phyloP scores from a whole-genome alignment of 2,329 filamentous ascomycete species.

The Monilinia vaccinii-corymbosi region DNA sequence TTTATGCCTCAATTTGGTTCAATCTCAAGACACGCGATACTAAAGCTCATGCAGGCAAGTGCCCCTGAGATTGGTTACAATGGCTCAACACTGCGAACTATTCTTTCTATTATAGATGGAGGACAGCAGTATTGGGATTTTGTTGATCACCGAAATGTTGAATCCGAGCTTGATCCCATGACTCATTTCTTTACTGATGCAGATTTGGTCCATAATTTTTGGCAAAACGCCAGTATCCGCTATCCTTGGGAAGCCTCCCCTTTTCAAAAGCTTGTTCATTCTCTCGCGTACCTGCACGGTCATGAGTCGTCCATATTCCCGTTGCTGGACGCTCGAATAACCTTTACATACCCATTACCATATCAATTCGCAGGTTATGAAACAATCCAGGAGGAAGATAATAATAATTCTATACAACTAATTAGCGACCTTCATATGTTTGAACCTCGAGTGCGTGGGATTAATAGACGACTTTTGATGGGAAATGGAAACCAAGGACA shows the following conservation, averaged over 20 bases:
- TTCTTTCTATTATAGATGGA: conserved; percentile 25
- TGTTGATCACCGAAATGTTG: conserved; percentile 29
- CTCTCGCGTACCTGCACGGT: conserved; percentile 45
- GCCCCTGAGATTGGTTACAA: conserved; percentile 28
- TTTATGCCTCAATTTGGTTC: conserved; percentile 33
- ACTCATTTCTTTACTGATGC: conserved; percentile 38
- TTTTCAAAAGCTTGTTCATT: conserved; percentile 63
- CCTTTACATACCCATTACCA: conserved; percentile 71
- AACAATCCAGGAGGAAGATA: conserved; percentile 76
- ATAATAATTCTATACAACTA: conserved; percentile 69
- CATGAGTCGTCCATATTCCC: conserved; percentile 32
- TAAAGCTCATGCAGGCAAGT: conserved; percentile 28
- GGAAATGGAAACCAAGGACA: conserved; percentile 7
- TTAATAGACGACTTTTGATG: not conserved
- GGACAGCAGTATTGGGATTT: conserved; percentile 28
- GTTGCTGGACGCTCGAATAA: conserved; percentile 57
- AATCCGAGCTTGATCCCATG: conserved; percentile 38
- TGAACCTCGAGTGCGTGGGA: conserved; percentile 29
- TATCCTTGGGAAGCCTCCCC: conserved; percentile 82
- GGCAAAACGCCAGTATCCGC: conserved; percentile 62
- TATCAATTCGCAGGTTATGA: conserved; percentile 64
- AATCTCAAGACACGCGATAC: conserved; percentile 30
- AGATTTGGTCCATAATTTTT: conserved; percentile 33
- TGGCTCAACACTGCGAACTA: conserved; percentile 28
- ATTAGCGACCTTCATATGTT: conserved; percentile 56